Conservation (phyloP, 345 rosid genomes). For the Brassica incana region DNA sequence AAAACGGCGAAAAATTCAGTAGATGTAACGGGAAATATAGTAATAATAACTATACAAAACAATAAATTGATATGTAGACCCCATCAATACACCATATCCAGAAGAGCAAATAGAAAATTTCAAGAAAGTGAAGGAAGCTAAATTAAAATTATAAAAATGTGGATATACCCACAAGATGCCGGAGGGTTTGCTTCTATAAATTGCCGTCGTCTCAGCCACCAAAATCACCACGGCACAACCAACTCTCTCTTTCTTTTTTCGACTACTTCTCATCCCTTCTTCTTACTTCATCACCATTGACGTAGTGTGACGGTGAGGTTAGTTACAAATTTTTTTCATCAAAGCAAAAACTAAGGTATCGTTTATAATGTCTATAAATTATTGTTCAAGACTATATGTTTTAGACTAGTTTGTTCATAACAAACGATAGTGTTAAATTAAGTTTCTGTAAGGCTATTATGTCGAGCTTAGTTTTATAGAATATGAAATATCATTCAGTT, state of each 20-base stretch:
- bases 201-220: background rate
- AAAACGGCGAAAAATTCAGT: background rate
- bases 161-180: constrained; percentile 28
- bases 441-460: background rate
- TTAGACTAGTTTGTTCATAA: background rate
- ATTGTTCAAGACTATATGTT: background rate
- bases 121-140: background rate
- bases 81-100: background rate
- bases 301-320: background rate
- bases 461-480: background rate
- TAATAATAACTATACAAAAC: background rate
- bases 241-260: background rate
- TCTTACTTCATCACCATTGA: background rate
- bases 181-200: constrained; percentile 20
- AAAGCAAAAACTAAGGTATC: background rate
- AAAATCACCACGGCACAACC: background rate
- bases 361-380: background rate
- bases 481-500: background rate
- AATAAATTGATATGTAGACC: background rate
- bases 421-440: background rate
- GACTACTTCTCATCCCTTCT: background rate
- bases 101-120: background rate
- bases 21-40: background rate
- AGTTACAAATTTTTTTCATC: background rate
- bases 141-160: background rate